A percentile compares a stretch with the other conserved stretches of the same genome.
Evolutionary conservation across 805 yeast species (phyloP).

Genomic region (Metschnikowia dekortorum): DNA sequence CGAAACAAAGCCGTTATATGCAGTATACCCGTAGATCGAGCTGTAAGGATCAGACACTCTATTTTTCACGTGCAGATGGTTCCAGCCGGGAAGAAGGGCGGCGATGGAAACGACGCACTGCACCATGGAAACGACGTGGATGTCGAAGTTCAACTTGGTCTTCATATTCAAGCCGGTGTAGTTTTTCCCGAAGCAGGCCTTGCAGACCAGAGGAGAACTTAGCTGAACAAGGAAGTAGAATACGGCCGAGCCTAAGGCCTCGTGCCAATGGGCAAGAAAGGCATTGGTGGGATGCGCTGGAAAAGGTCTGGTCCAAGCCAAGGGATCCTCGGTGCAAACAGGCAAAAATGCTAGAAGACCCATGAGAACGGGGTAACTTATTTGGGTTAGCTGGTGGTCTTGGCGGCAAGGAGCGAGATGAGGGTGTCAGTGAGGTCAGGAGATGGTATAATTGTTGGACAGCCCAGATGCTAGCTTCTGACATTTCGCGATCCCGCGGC

Average conservation of each 20-base stretch:
- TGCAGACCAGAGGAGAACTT: slow-evolving; percentile 50
- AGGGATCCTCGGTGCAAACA: slow-evolving; percentile 36
- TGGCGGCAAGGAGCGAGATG: too few relatives aligned
- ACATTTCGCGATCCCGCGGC: too few relatives aligned
- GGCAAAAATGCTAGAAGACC: slow-evolving; percentile 17
- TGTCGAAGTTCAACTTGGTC: slow-evolving; percentile 71
- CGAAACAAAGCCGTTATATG: slow-evolving; percentile 70
- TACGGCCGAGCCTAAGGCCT: slow-evolving; percentile 53
- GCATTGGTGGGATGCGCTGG: slow-evolving; percentile 41
- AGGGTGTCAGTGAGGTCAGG: too few relatives aligned
- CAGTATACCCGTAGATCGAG: slow-evolving; percentile 59
- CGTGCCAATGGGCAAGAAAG: slow-evolving; percentile 66
- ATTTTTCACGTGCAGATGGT: slow-evolving; percentile 44
- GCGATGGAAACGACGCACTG: slow-evolving; percentile 68
- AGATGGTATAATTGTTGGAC: too few relatives aligned
- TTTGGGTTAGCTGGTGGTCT: too few relatives aligned
- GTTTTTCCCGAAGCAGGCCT: slow-evolving; percentile 44
- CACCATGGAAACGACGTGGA: slow-evolving; percentile 84
- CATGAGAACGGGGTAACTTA: neutral
- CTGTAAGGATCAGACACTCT: slow-evolving; percentile 36
- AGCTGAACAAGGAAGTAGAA: slow-evolving; percentile 57
- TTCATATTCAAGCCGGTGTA: slow-evolving; percentile 48
- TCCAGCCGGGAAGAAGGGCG: slow-evolving; percentile 60
- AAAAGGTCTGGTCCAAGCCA: slow-evolving; percentile 43
- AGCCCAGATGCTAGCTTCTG: too few relatives aligned